These are phyloP conservation scores for Nakazawaea holstii DNA, from an alignment of 805 yeast genomes.

Conservation along the genomic window DNA sequence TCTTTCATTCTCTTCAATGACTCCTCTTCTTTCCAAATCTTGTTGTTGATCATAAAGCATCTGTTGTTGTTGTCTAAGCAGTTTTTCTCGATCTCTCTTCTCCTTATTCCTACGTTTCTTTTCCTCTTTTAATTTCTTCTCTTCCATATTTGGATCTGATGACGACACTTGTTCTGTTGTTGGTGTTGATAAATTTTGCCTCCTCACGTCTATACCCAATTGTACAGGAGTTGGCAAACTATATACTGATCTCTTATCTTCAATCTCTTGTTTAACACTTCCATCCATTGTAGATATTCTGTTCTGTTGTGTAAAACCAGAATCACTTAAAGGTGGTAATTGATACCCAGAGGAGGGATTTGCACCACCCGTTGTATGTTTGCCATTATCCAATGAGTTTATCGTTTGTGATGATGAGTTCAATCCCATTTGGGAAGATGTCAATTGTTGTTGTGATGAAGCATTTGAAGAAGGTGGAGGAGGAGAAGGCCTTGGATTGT, in stretches of 20 bases:
- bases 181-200: conserved; percentile 12
- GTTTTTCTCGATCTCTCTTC: conserved; percentile 20
- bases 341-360: conserved; percentile 7
- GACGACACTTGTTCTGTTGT: background rate
- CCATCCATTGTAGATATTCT: background rate
- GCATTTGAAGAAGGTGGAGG: background rate
- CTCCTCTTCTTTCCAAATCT: conserved; percentile 1
- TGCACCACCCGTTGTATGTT: background rate
- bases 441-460: background rate
- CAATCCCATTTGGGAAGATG: conserved; percentile 3
- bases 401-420: background rate
- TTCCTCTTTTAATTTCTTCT: conserved; percentile 10
- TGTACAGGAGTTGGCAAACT: conserved; percentile 17
- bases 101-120: conserved; percentile 10
- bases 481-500: background rate
- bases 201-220: conserved; percentile 15
- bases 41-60: conserved; percentile 9
- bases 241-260: conserved; percentile 3
- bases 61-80: conserved; percentile 9
- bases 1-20: conserved; percentile 6
- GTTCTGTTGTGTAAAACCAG: background rate
- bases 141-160: background rate
- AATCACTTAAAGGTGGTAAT: conserved; percentile 8
- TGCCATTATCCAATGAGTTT: background rate
- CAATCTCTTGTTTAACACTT: background rate